Conservation (phyloP, 345 rosid genomes). For the Eucalyptus regnans region DNA sequence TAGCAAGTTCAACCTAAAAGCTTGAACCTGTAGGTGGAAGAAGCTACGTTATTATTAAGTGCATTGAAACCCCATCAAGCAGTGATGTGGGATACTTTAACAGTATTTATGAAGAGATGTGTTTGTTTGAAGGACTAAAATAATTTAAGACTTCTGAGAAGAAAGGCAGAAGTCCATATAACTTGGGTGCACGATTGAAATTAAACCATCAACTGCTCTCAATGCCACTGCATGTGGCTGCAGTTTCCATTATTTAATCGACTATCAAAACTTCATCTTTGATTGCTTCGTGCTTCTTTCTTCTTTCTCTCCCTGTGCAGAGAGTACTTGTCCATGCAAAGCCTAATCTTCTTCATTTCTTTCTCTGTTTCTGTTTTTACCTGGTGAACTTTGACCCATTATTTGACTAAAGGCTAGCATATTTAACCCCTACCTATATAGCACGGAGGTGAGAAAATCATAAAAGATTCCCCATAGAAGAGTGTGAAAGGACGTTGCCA, state of each 20-base stretch:
- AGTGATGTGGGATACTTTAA: neutral
- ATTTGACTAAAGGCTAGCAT: neutral
- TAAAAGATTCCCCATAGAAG: neutral
- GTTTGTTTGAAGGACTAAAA: neutral
- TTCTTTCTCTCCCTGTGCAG: neutral
- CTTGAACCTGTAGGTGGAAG: neutral
- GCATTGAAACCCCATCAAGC: neutral
- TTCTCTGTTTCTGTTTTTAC: neutral
- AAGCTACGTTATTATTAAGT: neutral
- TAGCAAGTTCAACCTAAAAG: neutral
- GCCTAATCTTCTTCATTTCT: neutral
- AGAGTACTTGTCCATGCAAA: neutral
- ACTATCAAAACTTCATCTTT: neutral
- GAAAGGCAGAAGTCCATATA: neutral
- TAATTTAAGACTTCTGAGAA: neutral
- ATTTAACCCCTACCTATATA: neutral
- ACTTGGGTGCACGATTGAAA: neutral
- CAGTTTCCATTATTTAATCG: neutral
- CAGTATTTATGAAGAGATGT: neutral
- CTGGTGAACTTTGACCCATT: neutral
- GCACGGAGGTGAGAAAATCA: neutral
- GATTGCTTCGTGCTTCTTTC: neutral
- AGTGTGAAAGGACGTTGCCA: neutral
- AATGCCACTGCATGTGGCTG: neutral
- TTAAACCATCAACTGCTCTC: neutral